A percentile compares a stretch with the other conserved stretches of the same genome.
Evolutionary conservation across 176 grass and related monocot species (phyloP).

Genomic region (Hyparrhenia diplandra): DNA sequence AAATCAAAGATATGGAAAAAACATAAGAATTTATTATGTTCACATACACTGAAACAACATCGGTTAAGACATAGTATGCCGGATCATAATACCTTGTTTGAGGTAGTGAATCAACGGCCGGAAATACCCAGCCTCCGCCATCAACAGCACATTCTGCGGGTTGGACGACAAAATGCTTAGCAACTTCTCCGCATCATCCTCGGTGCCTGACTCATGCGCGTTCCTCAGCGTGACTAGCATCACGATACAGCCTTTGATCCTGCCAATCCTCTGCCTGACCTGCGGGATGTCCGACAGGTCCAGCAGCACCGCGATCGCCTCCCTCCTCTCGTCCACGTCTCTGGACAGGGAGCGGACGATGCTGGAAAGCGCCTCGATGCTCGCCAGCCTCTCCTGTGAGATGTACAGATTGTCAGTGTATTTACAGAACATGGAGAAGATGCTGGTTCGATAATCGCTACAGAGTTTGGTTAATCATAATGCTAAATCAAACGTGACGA

Average conservation of each 20-base stretch:
- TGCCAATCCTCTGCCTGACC: constrained; percentile 74
- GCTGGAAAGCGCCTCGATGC: constrained; percentile 58
- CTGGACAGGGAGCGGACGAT: constrained; percentile 71
- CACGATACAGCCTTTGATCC: constrained; percentile 72
- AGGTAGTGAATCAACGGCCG: constrained; percentile 59
- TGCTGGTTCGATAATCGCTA: background rate
- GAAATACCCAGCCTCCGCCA: constrained; percentile 88
- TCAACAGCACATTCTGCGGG: constrained; percentile 81
- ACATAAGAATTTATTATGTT: background rate
- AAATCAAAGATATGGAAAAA: background rate
- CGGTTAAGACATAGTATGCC: background rate
- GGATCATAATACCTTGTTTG: constrained; percentile 57
- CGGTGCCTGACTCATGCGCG: constrained; percentile 41
- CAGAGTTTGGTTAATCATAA: background rate
- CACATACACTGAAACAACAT: no score
- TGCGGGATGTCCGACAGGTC: constrained; percentile 54
- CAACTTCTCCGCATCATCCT: constrained; percentile 42
- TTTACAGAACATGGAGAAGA: background rate
- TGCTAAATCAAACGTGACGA: background rate
- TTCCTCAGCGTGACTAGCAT: constrained; percentile 76
- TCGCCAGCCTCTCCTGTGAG: constrained; percentile 65
- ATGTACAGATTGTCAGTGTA: background rate
- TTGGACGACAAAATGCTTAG: constrained; percentile 52
- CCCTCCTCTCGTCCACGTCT: constrained; percentile 48
- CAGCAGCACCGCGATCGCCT: constrained; percentile 62